Evolutionary conservation across 164 flowering plant genomes (phyloP).

Genomic region (Umbellularia californica): DNA sequence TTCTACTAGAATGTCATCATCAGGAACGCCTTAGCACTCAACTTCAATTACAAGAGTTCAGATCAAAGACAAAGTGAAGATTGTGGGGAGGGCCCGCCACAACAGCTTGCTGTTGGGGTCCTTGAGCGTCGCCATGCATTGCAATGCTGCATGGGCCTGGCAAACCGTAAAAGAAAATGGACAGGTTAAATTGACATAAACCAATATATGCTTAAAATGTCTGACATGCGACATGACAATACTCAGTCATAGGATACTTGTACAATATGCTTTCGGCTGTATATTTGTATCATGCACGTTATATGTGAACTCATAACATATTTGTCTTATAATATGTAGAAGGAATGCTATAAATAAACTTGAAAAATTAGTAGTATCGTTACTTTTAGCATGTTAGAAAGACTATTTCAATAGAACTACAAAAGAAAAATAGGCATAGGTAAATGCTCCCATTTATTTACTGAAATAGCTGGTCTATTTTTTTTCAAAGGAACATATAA

Average conservation of each 20-base stretch:
- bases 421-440: too few species aligned
- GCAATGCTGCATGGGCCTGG: background rate
- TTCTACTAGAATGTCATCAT: background rate
- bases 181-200: background rate
- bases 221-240: background rate
- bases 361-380: too few species aligned
- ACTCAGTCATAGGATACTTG: background rate
- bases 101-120: constrained; percentile 2
- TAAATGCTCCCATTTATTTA: too few species aligned
- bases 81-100: background rate
- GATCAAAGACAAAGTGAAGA: background rate
- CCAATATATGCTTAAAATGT: background rate
- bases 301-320: background rate
- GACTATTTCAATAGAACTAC: too few species aligned
- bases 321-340: background rate
- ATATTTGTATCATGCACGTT: background rate
- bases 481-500: too few species aligned
- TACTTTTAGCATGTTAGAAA: too few species aligned
- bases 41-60: background rate
- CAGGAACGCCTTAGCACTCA: background rate
- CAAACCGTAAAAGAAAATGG: background rate
- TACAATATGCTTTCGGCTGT: background rate
- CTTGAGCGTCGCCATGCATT: background rate
- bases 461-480: too few species aligned
- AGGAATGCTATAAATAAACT: background rate